Percentiles rank a stretch among this genome's conserved stretches.
Evolutionary conservation across 1,284 basidiomycete species (phyloP).

Genomic region (Mrakiaceae sp.): DNA sequence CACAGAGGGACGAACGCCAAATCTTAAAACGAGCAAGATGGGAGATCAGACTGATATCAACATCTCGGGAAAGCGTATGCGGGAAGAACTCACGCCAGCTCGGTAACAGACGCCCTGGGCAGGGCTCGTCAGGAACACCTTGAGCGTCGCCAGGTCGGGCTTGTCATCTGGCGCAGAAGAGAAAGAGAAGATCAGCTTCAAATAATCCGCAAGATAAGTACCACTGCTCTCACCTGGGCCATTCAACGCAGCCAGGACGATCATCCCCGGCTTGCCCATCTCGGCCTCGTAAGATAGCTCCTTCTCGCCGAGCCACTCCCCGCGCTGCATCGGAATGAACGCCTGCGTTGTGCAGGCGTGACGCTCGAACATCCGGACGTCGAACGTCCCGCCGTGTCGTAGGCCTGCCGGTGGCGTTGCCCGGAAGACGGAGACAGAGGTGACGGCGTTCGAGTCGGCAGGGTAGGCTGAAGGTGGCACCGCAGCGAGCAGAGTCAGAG

Average conservation of each 20-base stretch:
- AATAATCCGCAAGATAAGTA: not conserved
- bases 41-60: not conserved
- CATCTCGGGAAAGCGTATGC: not conserved
- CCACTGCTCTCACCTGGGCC: slow-evolving; percentile 36
- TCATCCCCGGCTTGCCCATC: slow-evolving; percentile 17
- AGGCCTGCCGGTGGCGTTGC: slow-evolving; percentile 39
- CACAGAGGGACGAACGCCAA: not conserved
- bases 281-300: slow-evolving; percentile 27
- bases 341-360: slow-evolving; percentile 47
- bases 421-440: slow-evolving; percentile 62
- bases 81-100: slow-evolving; percentile 75
- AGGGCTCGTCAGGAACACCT: slow-evolving; percentile 65
- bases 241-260: slow-evolving; percentile 75
- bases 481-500: not conserved
- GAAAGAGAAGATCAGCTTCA: not conserved
- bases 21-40: not conserved
- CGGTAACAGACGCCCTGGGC: slow-evolving; percentile 76
- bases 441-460: slow-evolving; percentile 34
- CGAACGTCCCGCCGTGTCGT: slow-evolving; percentile 33
- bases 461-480: slow-evolving; percentile 42
- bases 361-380: slow-evolving; percentile 31
- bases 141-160: slow-evolving; percentile 44
- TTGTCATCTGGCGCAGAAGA: slow-evolving; percentile 42
- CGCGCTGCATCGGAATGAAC: slow-evolving; percentile 62
- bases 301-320: slow-evolving; percentile 31